phyloP scores from a whole-genome alignment of 2,329 filamentous ascomycete species.

The Stagonosporopsis chrysanthemi region DNA sequence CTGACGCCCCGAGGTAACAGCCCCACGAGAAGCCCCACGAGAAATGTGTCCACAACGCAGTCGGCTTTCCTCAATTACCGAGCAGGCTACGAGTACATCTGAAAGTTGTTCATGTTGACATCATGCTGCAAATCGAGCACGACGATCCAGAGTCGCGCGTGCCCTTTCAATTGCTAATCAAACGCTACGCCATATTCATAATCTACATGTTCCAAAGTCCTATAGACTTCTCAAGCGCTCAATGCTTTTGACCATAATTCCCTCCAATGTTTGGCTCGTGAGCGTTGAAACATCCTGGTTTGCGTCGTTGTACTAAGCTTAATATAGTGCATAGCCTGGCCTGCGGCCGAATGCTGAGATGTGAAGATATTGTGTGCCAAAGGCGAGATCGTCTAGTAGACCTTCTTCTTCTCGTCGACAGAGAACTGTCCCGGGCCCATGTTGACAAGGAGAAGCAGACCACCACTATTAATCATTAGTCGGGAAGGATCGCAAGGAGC shows the following conservation, averaged over 20 bases:
- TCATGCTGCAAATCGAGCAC: constrained; percentile 7
- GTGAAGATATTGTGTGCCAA: constrained; percentile 15
- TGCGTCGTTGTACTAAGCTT: constrained; percentile 22
- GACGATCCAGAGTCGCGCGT: constrained; percentile 23
- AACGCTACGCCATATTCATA: constrained; percentile 36
- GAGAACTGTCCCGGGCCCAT: constrained; percentile 97
- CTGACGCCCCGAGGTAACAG: constrained; percentile 14
- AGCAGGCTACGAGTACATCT: too few relatives aligned
- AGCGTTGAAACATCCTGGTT: constrained; percentile 15
- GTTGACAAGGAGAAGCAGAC: constrained; percentile 95
- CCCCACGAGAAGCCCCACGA: neutral
- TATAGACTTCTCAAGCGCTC: constrained; percentile 25
- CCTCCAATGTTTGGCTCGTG: constrained; percentile 1
- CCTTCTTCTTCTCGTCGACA: constrained; percentile 99
- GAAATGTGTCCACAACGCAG: constrained; percentile 15
- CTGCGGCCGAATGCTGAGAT: constrained; percentile 14
- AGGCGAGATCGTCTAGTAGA: constrained; percentile 70
- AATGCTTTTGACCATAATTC: constrained; percentile 17
- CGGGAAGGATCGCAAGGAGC: neutral
- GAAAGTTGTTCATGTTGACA: neutral
- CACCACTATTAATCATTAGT: constrained; percentile 64
- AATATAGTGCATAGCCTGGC: constrained; percentile 19
- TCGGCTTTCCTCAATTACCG: neutral
- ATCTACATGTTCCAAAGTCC: constrained; percentile 36
- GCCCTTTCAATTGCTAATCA: constrained; percentile 31